Conservation (phyloP, 164 flowering plant genomes). For the Litsea cubeba region DNA sequence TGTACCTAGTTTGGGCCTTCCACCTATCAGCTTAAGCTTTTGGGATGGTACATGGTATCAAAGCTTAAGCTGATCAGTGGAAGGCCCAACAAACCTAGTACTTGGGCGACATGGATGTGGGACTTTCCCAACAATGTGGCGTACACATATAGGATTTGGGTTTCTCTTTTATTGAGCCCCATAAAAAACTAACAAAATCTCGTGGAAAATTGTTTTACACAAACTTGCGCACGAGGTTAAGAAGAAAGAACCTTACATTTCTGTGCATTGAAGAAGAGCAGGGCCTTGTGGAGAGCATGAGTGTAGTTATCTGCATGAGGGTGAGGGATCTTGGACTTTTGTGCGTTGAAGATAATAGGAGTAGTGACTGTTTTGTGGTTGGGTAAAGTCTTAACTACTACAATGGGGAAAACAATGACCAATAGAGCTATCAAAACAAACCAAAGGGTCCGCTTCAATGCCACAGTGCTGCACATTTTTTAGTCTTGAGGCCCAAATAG, state of each 20-base stretch:
- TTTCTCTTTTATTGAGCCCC: not conserved
- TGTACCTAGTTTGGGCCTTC: too few species aligned
- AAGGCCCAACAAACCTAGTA: too few species aligned
- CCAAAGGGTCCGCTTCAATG: constrained; percentile 40
- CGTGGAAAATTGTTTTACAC: too few species aligned
- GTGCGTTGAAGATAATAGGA: too few species aligned
- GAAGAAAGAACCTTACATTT: constrained; percentile 45
- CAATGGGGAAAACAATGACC: constrained; percentile 56
- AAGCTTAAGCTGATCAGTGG: too few species aligned
- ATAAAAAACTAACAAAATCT: not conserved
- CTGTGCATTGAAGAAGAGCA: constrained; percentile 85
- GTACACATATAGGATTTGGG: not conserved
- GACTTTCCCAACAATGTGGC: not conserved
- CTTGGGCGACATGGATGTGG: too few species aligned
- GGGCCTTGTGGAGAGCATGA: constrained; percentile 65
- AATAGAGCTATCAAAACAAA: constrained; percentile 34
- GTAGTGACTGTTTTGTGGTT: constrained; percentile 23
- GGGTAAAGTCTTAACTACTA: constrained; percentile 56
- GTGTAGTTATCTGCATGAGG: constrained; percentile 66
- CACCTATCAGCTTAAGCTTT: too few species aligned
- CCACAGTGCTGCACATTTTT: constrained; percentile 41
- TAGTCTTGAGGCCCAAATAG: constrained; percentile 38
- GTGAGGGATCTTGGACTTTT: constrained; percentile 5
- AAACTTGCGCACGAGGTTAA: too few species aligned
- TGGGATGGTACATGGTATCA: too few species aligned